These are phyloP conservation scores for Cyclotella atomus DNA, from an alignment of 108 stramenopile genomes.

Conservation along the genomic window DNA sequence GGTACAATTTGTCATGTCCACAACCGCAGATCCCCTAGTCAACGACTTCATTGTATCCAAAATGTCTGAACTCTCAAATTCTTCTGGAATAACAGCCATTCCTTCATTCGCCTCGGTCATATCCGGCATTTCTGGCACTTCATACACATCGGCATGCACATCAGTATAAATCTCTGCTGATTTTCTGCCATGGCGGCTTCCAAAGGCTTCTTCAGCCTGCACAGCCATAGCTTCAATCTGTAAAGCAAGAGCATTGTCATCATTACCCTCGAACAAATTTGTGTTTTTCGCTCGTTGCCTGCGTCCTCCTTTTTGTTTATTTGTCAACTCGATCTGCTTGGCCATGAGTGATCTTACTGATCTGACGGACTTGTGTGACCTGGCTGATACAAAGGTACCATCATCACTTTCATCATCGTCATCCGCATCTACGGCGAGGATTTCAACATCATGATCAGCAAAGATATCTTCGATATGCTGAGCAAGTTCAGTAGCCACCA, in stretches of 20 bases:
- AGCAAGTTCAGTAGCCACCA: constrained; percentile 46
- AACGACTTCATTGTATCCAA: constrained; percentile 2
- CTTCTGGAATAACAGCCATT: neutral
- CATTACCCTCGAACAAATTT: constrained; percentile 20
- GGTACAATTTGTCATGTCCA: constrained; percentile 4
- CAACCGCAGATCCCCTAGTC: constrained; percentile 9
- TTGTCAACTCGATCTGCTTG: neutral
- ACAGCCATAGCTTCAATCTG: constrained; percentile 54
- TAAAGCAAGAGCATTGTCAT: constrained; percentile 39
- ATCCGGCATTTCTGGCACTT: constrained; percentile 4
- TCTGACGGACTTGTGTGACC: constrained; percentile 25
- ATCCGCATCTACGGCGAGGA: constrained; percentile 47
- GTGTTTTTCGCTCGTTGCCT: constrained; percentile 11
- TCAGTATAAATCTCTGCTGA: neutral
- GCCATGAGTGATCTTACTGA: constrained; percentile 13
- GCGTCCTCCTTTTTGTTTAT: neutral
- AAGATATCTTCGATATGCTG: constrained; percentile 46
- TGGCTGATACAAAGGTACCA: constrained; percentile 44
- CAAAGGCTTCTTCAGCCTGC: constrained; percentile 46
- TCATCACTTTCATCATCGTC: constrained; percentile 33
- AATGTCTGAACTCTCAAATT: constrained; percentile 12
- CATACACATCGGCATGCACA: neutral
- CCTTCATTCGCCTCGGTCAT: neutral
- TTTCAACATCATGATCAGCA: constrained; percentile 46
- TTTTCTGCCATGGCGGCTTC: constrained; percentile 27